phyloP scores from a whole-genome alignment of 2,329 filamentous ascomycete species.

The Botrytis fragariae region DNA sequence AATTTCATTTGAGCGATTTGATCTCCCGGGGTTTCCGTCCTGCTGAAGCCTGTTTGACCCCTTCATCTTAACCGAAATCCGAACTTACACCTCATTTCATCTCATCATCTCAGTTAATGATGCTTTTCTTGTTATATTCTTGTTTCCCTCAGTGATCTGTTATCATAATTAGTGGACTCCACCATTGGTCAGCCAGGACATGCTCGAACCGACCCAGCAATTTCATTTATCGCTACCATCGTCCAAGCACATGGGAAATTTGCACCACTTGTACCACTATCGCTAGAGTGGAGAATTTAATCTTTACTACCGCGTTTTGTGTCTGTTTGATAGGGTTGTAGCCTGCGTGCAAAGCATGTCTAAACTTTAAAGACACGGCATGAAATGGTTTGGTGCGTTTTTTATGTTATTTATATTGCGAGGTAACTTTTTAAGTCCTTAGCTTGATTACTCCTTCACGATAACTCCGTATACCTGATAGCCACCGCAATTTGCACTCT shows the following conservation, averaged over 20 bases:
- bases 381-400: not conserved
- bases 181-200: not conserved
- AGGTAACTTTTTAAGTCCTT: not conserved
- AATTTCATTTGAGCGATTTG: not conserved
- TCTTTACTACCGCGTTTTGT: not conserved
- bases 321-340: constrained; percentile 4
- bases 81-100: not conserved
- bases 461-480: not conserved
- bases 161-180: not conserved
- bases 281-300: not conserved
- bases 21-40: not conserved
- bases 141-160: not conserved
- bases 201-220: not conserved
- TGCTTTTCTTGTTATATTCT: not conserved
- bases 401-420: not conserved
- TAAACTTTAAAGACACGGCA: constrained; percentile 11
- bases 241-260: constrained; percentile 12
- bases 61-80: constrained; percentile 15
- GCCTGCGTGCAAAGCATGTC: not conserved
- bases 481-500: not conserved
- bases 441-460: not conserved
- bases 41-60: not conserved
- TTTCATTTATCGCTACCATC: constrained; percentile 1
- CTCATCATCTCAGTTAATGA: not conserved
- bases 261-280: constrained; percentile 5